phyloP scores from a whole-genome alignment of 306 rosid species.

The Castanea crenata region DNA sequence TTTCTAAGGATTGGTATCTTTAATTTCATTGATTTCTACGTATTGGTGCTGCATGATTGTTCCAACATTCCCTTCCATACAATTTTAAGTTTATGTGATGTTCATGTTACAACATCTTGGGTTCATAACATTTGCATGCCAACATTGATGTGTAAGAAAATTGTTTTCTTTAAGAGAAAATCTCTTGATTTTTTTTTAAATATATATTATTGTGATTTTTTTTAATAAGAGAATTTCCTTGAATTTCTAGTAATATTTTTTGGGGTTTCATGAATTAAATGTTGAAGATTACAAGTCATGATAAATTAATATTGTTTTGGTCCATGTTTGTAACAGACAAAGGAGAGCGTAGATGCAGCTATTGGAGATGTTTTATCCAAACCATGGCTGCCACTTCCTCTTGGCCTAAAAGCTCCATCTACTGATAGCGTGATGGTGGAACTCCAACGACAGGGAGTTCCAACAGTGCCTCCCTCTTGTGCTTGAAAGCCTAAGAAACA shows the following conservation, averaged over 20 bases:
- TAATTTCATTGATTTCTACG: too few relatives aligned
- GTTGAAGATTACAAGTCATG: too few relatives aligned
- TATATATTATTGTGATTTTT: neutral
- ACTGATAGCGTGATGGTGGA: constrained; percentile 67
- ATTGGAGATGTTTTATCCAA: constrained; percentile 77
- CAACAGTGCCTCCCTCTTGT: constrained; percentile 67
- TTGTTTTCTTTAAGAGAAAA: neutral
- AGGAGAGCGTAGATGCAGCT: constrained; percentile 87
- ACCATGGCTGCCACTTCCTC: constrained; percentile 92
- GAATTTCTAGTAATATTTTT: neutral
- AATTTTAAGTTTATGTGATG: neutral
- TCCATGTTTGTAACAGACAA: constrained; percentile 48
- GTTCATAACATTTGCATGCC: neutral
- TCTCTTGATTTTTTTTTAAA: neutral
- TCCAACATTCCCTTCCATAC: too few relatives aligned
- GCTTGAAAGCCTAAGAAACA: constrained; percentile 23
- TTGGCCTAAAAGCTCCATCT: constrained; percentile 81
- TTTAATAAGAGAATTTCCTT: neutral
- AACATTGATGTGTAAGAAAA: neutral
- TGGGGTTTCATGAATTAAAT: neutral
- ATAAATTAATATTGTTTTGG: neutral
- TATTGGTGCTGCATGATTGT: too few relatives aligned
- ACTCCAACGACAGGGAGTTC: constrained; percentile 80
- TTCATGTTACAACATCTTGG: neutral
- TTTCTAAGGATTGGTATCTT: too few relatives aligned